Percentiles rank a stretch among this genome's conserved stretches.
phyloP scores from a whole-genome alignment of 164 flowering plant species.

The Aristolochia californica region DNA sequence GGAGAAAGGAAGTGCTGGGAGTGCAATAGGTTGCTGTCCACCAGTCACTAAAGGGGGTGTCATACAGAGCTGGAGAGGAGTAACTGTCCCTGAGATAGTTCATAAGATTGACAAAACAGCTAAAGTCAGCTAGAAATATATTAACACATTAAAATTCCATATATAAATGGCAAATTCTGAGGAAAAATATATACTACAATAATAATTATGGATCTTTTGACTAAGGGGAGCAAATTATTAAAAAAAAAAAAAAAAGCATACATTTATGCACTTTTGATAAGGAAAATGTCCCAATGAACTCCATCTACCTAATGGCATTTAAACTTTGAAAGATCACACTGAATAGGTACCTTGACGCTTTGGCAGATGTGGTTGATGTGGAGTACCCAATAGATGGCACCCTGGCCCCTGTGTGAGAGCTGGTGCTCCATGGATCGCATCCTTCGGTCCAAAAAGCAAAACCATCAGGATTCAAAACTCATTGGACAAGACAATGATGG shows the following conservation, averaged over 20 bases:
- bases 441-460: slow-evolving; percentile 24
- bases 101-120: too few relatives aligned
- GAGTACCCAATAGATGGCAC: slow-evolving; percentile 30
- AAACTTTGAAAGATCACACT: not conserved
- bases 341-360: slow-evolving; percentile 59
- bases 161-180: not conserved
- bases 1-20: slow-evolving; percentile 38
- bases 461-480: not conserved
- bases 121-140: not conserved
- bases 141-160: not conserved
- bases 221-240: too few relatives aligned
- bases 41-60: slow-evolving; percentile 28
- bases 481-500: not conserved
- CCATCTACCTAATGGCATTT: not conserved
- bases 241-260: not conserved
- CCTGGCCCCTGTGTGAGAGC: slow-evolving; percentile 31
- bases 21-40: slow-evolving; percentile 37
- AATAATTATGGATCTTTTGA: not conserved
- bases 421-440: slow-evolving; percentile 36
- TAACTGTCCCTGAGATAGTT: slow-evolving; percentile 27
- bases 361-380: slow-evolving; percentile 34
- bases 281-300: not conserved
- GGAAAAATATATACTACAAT: not conserved
- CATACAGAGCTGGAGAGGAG: slow-evolving; percentile 33
- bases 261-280: not conserved